Base-by-base conservation (phyloP, 257 asterid species). In the Lycium barbarum region DNA sequence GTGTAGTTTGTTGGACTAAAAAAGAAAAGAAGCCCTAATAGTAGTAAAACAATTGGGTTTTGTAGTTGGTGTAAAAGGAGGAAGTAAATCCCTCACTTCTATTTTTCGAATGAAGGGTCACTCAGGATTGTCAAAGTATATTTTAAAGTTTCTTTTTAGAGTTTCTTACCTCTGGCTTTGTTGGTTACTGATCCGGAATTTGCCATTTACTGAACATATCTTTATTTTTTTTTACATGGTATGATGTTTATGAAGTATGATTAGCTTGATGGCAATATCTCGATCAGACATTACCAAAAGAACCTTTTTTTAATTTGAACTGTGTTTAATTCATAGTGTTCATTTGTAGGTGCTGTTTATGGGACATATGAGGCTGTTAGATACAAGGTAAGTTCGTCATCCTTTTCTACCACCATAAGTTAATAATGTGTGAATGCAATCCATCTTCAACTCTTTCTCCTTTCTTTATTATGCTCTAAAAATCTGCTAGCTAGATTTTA, bases 301-400 rank as follows among this genome's bases (percentile, higher is more conserved):
- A n/a, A 11, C 20, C 17, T 20, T 49, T 5, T 5, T 47, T 40
- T 74, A 49, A n/a, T 47, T 47, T 73, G 81, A 49, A 47, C 61
- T 74, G 43, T n/a, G 20, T 49, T 74, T 49, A 3, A 74, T 22
- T 20, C 6, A 6, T 74, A 4, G 20, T 47, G 20, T 22, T 74
- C 62, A 49, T 47, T 74, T 83, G 81, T 91, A 91, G 96, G 94
- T 85, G 96, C 93, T 84, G 96, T 93, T 74, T 93, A 91, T 87
- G 96, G 94, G 86, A 93, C 93, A 38, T 91, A 91, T 71, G 94
- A 93, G 88, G 96, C 93, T 85, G 85, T 91, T 85, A 88, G 93
- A 84, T 89, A 81, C 88, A 93, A 91, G 96, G 94, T 90, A 85
- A 87, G 22, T 10, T 83, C 33, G 36, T 63, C 2, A 22, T 80